Percentiles rank a stretch among this genome's conserved stretches.
Conservation (phyloP, 176 grass and related monocot genomes). For the Typha latifolia region DNA sequence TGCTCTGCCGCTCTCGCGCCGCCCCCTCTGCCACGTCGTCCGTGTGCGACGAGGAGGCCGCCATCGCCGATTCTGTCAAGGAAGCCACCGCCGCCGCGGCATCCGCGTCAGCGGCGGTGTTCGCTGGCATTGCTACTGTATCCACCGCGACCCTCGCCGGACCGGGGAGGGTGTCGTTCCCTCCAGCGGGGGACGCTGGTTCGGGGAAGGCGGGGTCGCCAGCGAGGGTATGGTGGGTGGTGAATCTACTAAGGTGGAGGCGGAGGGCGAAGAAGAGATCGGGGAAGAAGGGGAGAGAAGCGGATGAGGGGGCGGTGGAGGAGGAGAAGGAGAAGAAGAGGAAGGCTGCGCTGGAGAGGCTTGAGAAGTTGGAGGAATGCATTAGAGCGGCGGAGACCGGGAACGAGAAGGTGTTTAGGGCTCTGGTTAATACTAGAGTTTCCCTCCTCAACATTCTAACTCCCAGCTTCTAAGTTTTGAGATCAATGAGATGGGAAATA, state of each 20-base stretch:
- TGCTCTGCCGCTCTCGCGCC: neutral
- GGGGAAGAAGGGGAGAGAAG: neutral
- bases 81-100: neutral
- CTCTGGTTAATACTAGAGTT: constrained; percentile 54
- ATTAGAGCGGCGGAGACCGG: constrained; percentile 42
- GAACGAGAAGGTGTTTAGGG: constrained; percentile 48
- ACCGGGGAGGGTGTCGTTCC: neutral
- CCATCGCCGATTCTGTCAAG: neutral
- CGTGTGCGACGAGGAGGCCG: neutral
- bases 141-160: too few species aligned
- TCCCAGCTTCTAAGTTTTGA: constrained; percentile 33
- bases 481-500: too few species aligned
- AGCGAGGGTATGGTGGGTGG: too few species aligned
- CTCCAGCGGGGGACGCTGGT: neutral
- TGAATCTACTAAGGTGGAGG: too few species aligned
- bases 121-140: too few species aligned
- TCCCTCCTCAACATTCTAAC: constrained; percentile 53
- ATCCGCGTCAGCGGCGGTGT: neutral
- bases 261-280: too few species aligned
- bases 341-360: constrained; percentile 34
- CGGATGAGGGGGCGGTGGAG: neutral
- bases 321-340: constrained; percentile 43
- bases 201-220: neutral
- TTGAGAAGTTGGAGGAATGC: constrained; percentile 36
- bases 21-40: neutral